Conservation (phyloP, 2,329 filamentous ascomycete genomes). For the Corynespora cassiicola region DNA sequence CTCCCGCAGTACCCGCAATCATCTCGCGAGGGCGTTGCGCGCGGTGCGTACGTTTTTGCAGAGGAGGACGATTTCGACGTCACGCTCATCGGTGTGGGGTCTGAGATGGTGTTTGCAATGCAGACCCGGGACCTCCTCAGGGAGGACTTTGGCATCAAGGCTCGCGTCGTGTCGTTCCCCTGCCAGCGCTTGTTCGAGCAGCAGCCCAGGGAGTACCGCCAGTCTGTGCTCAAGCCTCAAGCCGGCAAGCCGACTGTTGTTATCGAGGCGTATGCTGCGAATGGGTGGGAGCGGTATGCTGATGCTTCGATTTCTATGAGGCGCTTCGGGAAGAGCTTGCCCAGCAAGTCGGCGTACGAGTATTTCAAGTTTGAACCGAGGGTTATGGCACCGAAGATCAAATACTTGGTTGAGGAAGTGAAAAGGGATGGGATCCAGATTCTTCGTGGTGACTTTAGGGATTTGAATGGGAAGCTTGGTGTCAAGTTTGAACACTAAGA, state of each 20-base stretch:
- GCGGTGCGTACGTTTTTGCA: constrained; percentile 56
- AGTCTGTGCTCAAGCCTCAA: constrained; percentile 50
- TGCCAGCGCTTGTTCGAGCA: constrained; percentile 54
- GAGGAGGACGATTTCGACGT: constrained; percentile 58
- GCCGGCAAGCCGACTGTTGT: constrained; percentile 56
- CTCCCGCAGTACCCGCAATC: constrained; percentile 51
- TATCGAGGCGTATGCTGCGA: constrained; percentile 63
- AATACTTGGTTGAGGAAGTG: constrained; percentile 36
- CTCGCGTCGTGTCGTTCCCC: constrained; percentile 56
- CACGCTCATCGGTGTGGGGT: constrained; percentile 49
- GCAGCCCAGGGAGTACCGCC: constrained; percentile 51
- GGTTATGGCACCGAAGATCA: constrained; percentile 46
- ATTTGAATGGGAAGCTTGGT: constrained; percentile 15
- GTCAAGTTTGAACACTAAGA: constrained; percentile 17
- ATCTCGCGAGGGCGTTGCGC: constrained; percentile 49
- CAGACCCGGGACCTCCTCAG: constrained; percentile 43
- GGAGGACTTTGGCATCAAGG: constrained; percentile 44
- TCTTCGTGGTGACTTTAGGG: constrained; percentile 14
- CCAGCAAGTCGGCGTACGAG: constrained; percentile 57
- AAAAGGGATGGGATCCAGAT: constrained; percentile 30
- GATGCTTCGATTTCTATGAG: constrained; percentile 60
- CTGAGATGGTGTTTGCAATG: constrained; percentile 54
- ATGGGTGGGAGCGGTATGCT: constrained; percentile 65
- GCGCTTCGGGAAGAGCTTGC: constrained; percentile 60
- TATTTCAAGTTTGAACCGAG: constrained; percentile 59